phyloP scores from a whole-genome alignment of 805 yeast species.

The Henningerozyma blattae region DNA sequence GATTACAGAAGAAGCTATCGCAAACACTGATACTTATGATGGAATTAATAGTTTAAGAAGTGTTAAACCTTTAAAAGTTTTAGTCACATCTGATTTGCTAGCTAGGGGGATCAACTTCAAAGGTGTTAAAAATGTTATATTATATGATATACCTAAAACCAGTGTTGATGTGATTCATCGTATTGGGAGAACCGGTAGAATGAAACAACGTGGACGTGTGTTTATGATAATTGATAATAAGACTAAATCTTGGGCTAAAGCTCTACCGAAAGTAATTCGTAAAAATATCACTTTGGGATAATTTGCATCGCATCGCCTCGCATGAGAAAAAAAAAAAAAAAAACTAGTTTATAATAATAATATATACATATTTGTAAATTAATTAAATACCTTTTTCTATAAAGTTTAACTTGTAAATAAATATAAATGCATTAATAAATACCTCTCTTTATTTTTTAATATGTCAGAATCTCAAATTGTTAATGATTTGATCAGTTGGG shows the following conservation, averaged over 20 bases:
- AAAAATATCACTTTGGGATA: conserved; percentile 30
- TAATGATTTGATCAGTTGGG: conserved; percentile 26
- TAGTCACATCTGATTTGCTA: conserved; percentile 78
- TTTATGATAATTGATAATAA: conserved; percentile 61
- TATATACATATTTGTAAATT: too few species aligned
- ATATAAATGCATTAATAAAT: too few species aligned
- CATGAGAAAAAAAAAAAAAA: too few species aligned
- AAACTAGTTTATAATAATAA: too few species aligned
- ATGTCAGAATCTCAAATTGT: too few species aligned
- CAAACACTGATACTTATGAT: conserved; percentile 1
- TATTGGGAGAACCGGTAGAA: conserved; percentile 89
- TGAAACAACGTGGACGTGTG: conserved; percentile 82
- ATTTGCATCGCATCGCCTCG: too few species aligned
- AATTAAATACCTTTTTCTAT: too few species aligned
- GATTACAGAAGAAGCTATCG: conserved; percentile 19
- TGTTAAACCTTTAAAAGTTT: conserved; percentile 38
- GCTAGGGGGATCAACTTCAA: conserved; percentile 86
- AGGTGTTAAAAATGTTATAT: conserved; percentile 66
- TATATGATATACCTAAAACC: conserved; percentile 77
- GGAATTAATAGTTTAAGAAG: neutral
- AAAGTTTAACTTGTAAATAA: too few species aligned
- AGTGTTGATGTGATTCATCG: conserved; percentile 84
- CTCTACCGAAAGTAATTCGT: conserved; percentile 58
- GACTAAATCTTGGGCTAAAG: conserved; percentile 71
- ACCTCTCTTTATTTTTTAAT: too few species aligned